Evolutionary conservation across 371 early-diverging fungal species (phyloP), one percentile per base, ranked within the genome.

Genomic region (Ecytonucleospora hepatopenaei): DNA sequence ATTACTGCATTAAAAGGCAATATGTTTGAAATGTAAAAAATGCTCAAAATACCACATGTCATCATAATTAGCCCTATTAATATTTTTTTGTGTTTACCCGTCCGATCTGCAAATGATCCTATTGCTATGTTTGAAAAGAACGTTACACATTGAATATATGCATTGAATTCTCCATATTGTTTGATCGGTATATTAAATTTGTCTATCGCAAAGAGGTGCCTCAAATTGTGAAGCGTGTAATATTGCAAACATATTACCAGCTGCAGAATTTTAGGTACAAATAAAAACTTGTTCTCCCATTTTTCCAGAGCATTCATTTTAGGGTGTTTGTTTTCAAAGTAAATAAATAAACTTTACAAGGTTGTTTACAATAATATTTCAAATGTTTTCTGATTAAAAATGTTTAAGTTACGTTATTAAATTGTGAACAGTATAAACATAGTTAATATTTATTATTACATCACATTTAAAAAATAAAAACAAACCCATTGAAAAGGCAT

Each of bases 81-180:
- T n/a, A 74, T 51, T 2, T 47, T 16, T 59, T 72, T 77, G 17
- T 72, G 74, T 46, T 53, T 71, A 24, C 71, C 65, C 23, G 71
- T 69, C 59, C 68, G 70, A 61, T 81, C 81, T 49, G 75, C 67
- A 15, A 76, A 0, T 46, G 61, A 63, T 26, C 77, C 81, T 33
- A 79, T 54, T 1, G 61, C 55, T 40, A 79, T 74, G 57, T 79
- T 81, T 5, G 73, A 73, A 56, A 81, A 78, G 58, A 81, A 81
- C 0, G 76, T 74, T 8, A 67, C 27, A 46, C 71, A 72, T 19
- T 62, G 19, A 21, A 76, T 33, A 15, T 66, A 0, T 17, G 72
- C 77, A 3, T 62, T 53, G 0, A 21, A 46, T 51, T 34, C 35
- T 26, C 75, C 71, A 26, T 69, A 59, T 16, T 48, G 28, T 15